phyloP scores from a whole-genome alignment of 2,329 filamentous ascomycete species.

The Ramularia collo-cygni region DNA sequence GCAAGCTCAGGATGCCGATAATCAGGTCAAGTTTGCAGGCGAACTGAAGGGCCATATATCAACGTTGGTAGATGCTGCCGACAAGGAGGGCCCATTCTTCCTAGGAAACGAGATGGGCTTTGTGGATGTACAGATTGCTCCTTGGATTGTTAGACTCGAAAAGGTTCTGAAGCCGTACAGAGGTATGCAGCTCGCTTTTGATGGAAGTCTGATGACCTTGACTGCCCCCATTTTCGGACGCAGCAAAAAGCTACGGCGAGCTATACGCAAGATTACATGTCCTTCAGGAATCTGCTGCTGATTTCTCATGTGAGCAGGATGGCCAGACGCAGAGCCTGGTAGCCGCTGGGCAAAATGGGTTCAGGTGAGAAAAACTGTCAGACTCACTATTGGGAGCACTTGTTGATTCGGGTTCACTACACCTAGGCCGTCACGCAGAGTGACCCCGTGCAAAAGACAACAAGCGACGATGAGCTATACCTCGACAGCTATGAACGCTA shows the following conservation, averaged over 20 bases:
- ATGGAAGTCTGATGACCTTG: no score
- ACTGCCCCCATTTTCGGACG: no score
- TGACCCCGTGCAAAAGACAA: constrained; percentile 58
- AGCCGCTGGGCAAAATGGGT: constrained; percentile 65
- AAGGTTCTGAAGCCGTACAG: constrained; percentile 59
- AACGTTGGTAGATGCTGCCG: constrained; percentile 52
- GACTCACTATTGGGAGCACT: no score
- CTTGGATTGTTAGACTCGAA: constrained; percentile 64
- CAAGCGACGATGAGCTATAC: constrained; percentile 59
- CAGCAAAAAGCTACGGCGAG: no score
- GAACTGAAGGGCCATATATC: constrained; percentile 61
- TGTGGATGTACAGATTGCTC: constrained; percentile 69
- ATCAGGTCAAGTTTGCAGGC: constrained; percentile 53
- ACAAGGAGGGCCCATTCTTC: constrained; percentile 63
- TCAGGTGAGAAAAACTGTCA: constrained; percentile 38
- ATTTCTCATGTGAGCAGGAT: constrained; percentile 31
- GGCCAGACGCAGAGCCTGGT: constrained; percentile 57
- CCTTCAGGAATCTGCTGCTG: no score
- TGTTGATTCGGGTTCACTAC: no score
- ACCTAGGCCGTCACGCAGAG: constrained; percentile 49
- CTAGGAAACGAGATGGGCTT: constrained; percentile 51
- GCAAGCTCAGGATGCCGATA: constrained; percentile 53
- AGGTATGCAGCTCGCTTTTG: no score
- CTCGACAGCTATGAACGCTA: constrained; percentile 60
- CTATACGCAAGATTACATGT: no score